These are phyloP conservation scores for Lojkania enalia DNA, from an alignment of 2,329 filamentous ascomycete species.

Conservation along the genomic window DNA sequence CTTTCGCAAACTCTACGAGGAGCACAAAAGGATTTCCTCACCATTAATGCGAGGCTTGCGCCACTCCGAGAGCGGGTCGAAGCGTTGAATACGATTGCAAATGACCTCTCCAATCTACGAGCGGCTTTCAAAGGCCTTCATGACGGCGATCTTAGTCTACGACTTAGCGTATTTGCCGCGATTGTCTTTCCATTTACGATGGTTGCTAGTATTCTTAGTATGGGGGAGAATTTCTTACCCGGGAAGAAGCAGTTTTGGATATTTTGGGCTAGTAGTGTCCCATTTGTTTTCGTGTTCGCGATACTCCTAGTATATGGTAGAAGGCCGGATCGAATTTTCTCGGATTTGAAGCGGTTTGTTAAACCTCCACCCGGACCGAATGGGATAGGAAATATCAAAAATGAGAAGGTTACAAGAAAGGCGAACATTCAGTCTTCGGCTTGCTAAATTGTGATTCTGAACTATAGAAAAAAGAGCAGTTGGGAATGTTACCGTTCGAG, in stretches of 20 bases:
- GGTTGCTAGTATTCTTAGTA: constrained; percentile 16
- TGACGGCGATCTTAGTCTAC: constrained; percentile 21
- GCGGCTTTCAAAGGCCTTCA: constrained; percentile 22
- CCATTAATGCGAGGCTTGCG: constrained; percentile 17
- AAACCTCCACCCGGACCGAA: too few species aligned
- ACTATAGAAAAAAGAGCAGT: too few species aligned
- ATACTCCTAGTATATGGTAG: too few species aligned
- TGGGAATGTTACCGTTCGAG: too few species aligned
- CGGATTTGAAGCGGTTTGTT: too few species aligned
- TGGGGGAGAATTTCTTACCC: constrained; percentile 16
- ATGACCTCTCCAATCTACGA: constrained; percentile 21
- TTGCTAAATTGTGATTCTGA: too few species aligned
- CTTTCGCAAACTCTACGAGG: constrained; percentile 10
- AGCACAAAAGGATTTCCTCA: constrained; percentile 25
- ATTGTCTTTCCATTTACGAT: constrained; percentile 9
- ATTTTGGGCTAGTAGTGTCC: constrained; percentile 24
- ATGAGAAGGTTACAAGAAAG: too few species aligned
- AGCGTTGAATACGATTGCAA: constrained; percentile 18
- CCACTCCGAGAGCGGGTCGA: constrained; percentile 20
- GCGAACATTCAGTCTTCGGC: too few species aligned
- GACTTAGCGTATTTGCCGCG: constrained; percentile 7
- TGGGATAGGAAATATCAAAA: too few species aligned
- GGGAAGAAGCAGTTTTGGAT: constrained; percentile 23
- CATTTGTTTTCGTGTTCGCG: too few species aligned
- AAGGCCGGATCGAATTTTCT: too few species aligned